Evolutionary conservation across 768 basidiomycete genomes (phyloP), one percentile per base, ranked within the genome.

Genomic region (Lactarius hengduanensis): DNA sequence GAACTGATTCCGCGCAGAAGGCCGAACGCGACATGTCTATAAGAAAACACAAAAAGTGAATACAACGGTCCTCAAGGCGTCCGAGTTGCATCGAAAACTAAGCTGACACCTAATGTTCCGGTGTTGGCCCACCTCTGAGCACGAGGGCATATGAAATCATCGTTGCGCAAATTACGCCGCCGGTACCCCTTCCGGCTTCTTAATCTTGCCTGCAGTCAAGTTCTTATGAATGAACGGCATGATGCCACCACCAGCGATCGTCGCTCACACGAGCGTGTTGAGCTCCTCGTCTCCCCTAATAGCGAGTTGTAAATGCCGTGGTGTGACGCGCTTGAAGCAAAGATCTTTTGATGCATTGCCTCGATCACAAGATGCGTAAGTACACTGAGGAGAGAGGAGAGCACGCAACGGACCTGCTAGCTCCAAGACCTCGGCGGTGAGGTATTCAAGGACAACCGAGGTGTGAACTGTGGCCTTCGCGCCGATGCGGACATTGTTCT

Each of bases 61-160:
- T 30, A 30, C 3, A 30, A 30, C 30, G 30, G 30, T n/a, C 3
- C 30, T 30, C 30, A 30, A 30, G 30, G 30, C 28, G 28, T 36
- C 13, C 11, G 3, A 38, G 2, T 11, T 3, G 36, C 36, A 6
- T 30, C 30, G 30, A 30, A 30, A 30, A 30, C 30, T 5, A 30
- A 30, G 30, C 11, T 4, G 36, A 38, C 13, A 16, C 40, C 13
- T 16, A 40, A 40, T 40, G 40, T 40, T 5, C 96, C 92, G 8
- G n/a, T 8, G n/a, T 47, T 47, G 4, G n/a, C 11, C n/a, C n/a
- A 4, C 45, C n/a, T 13, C 10, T 4, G 3, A 47, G 10, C n/a
- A 47, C n/a, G 30, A 30, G 30, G 30, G 30, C 30, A 30, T 4
- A 30, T 30, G 3, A 30, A 30, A 30, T 30, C 30, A 30, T 30